Percentiles rank a stretch among this genome's conserved stretches.
Evolutionary conservation across 2,329 filamentous ascomycete genomes (phyloP).

Genomic region (Aspergillus tanneri): DNA sequence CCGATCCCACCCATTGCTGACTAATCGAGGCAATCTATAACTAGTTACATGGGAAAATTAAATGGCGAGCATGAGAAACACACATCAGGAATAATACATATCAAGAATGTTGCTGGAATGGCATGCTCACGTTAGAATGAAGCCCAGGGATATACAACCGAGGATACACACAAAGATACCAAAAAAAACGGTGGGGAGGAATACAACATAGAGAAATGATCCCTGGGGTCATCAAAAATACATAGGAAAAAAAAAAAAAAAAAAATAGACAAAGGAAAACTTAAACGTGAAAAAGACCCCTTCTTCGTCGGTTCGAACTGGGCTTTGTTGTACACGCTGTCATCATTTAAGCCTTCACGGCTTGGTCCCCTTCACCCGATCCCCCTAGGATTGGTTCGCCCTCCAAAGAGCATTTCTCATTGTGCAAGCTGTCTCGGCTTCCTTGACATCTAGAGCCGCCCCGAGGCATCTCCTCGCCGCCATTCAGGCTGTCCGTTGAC

Average conservation of each 20-base stretch:
- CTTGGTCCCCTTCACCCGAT: background rate
- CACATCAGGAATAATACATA: slow-evolving; percentile 2
- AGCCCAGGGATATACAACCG: too few species aligned
- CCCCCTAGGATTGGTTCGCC: background rate
- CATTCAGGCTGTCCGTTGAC: slow-evolving; percentile 17
- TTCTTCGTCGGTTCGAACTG: too few species aligned
- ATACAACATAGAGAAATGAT: too few species aligned
- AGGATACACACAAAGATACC: slow-evolving; percentile 1
- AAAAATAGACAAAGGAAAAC: background rate
- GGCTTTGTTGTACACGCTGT: too few species aligned
- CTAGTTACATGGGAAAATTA: too few species aligned
- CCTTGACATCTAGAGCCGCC: slow-evolving; percentile 15
- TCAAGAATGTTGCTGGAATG: background rate
- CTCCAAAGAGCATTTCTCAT: background rate
- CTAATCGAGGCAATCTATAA: too few species aligned
- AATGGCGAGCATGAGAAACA: background rate
- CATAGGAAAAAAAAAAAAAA: background rate
- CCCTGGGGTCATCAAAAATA: background rate
- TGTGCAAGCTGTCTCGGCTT: background rate
- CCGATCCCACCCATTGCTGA: too few species aligned
- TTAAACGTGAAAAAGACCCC: too few species aligned
- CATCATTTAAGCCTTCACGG: slow-evolving; percentile 2
- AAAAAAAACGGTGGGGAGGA: background rate
- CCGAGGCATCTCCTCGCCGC: slow-evolving; percentile 12
- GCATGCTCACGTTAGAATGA: too few species aligned